Evolutionary conservation across 371 early-diverging fungal genomes (phyloP).

Genomic region (Dentiscutata heterogama): DNA sequence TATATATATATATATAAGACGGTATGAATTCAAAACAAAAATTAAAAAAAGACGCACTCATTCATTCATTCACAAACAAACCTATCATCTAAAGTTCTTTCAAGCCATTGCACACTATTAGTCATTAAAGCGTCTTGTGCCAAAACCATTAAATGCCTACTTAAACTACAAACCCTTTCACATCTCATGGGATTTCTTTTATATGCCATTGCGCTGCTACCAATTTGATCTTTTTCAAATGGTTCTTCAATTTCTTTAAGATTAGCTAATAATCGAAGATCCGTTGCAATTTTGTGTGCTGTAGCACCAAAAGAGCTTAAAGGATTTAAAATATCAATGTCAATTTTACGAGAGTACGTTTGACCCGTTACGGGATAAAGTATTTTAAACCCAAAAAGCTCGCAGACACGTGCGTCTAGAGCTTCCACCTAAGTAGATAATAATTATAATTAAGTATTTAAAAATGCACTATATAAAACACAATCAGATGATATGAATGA

Average conservation of each 20-base stretch:
- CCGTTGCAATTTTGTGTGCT: slow-evolving; percentile 97
- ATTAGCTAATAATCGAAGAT: slow-evolving; percentile 95
- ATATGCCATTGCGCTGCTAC: slow-evolving; percentile 99
- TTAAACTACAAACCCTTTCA: slow-evolving; percentile 95
- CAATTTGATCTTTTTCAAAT: slow-evolving; percentile 98
- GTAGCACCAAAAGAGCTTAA: slow-evolving; percentile 95
- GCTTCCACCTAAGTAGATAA: slow-evolving; percentile 69
- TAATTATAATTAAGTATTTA: slow-evolving; percentile 18
- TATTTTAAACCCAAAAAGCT: slow-evolving; percentile 87
- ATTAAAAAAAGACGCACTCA: neutral
- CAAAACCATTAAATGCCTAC: slow-evolving; percentile 97
- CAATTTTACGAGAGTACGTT: slow-evolving; percentile 98
- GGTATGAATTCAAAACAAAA: neutral
- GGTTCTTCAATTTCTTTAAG: slow-evolving; percentile 99
- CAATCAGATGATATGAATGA: neutral
- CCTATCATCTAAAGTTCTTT: slow-evolving; percentile 96
- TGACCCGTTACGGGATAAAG: slow-evolving; percentile 96
- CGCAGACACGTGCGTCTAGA: slow-evolving; percentile 91
- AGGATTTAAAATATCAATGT: slow-evolving; percentile 89
- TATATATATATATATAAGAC: neutral
- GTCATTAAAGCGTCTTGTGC: slow-evolving; percentile 91
- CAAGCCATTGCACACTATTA: slow-evolving; percentile 95
- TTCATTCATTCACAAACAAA: slow-evolving; percentile 13
- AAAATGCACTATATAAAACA: neutral
- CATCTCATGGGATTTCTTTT: slow-evolving; percentile 99